Base-by-base conservation (phyloP, 2,329 filamentous ascomycete species). In the Zalaria sp. region DNA sequence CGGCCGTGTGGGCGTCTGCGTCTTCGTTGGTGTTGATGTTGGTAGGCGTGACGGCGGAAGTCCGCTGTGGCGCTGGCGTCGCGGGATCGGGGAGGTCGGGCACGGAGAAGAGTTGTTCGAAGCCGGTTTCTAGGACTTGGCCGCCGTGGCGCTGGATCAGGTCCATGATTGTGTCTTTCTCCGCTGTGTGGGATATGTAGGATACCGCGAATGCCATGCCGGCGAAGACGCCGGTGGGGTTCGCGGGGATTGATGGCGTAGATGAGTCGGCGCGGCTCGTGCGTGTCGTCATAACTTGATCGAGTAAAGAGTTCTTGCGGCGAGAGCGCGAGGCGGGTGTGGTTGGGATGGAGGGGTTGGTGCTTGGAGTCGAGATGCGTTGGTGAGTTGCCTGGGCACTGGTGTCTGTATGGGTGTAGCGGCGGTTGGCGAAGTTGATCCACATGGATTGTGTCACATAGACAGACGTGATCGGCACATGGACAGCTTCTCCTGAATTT, bases 171-270 rank as follows among this genome's bases (percentile, higher is more conserved):
- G 65, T 54, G 48, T 75, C 53, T 57, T 76, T 75, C 11, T 76
- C 71, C 7, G 46, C 44, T 5, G 63, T 63, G 10, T 68, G 70
- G 1, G 73, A 68, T 2, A 68, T 65, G 47, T 86, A 84, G 0
- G 86, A 89, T 7, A 94, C 73, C 0, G 87, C 87, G 60, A 96
- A 95, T 0, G 77, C 77, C 87, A 95, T 94, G 35, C 79, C 77
- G 1, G 72, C 63, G 53, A 96, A 94, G 0, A 93, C 47, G 3
- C 66, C 65, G 11, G 51, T 54, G 3, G 37, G 50, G 49, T 37
- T 48, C 4, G 46, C 46, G 35, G 56, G 51, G 27, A 55, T 55
- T 26, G 44, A 44, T 32, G 36, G 27, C 2, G 45, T 38, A 9
- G 39, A 39, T n/a, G 47, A 46, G 7, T 38, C 41, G 6, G 40